Evolutionary conservation across 352 stramenopile genomes (phyloP), one percentile per base, ranked within the genome.

Genomic region (Phytophthora chlamydospora): DNA sequence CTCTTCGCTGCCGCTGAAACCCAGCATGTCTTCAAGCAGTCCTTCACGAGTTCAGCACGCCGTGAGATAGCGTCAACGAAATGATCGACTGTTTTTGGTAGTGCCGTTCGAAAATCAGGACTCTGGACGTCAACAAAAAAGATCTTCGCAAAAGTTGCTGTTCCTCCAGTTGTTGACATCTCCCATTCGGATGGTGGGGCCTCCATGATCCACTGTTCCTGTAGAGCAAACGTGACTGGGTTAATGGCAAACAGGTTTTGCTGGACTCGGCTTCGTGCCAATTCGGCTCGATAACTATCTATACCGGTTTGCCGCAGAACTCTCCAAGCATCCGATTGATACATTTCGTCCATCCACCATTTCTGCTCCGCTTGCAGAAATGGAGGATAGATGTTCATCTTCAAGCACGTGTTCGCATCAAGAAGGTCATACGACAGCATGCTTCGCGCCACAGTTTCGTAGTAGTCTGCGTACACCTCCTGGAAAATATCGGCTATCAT

Each of bases 391-490:
- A 98, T 96, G 43, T 88, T 87, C 59, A 97, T 79, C 24, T 76
- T 73, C 57, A 83, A 58, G 31, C 82, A 90, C 42, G 68, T 66
- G 10, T 71, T 80, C 0, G 82, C 77, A 55, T 98, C 89, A 9
- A 94, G 62, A 3, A 98, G 63, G 51, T 95, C 86, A 53, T 97
- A 98, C 27, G 92, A 69, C 6, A 98, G 72, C 78, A 97, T 95
- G 19, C 83, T 78, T 11, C 85, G 83, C 0, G 85, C 91, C 13
- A 89, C 66, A 0, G 76, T 90, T 55, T 88, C 76, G 46, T 86
- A 89, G 68, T 96, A 97, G 34, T 91, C 79, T 0, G 49, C 62
- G 43, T 93, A 91, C 0, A 93, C 70, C 43, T 93, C 79, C 52
- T 93, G 79, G 41, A 92, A 92, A 35, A 88, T 84, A 2, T 85